These are phyloP conservation scores for Penicillium macrosclerotiorum DNA, from an alignment of 495 filamentous ascomycete species.

Conservation along the genomic window DNA sequence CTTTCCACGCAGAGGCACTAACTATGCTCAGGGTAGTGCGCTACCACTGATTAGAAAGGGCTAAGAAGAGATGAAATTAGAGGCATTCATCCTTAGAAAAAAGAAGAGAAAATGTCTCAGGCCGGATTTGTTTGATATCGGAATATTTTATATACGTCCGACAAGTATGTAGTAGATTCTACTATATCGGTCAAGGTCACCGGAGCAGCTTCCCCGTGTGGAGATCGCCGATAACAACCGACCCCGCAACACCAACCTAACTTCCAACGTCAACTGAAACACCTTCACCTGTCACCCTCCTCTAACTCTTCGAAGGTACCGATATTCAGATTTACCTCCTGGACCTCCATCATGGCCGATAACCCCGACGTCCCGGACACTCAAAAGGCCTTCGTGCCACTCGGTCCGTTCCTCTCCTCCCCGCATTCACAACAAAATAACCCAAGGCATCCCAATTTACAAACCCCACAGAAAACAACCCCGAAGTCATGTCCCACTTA, in stretches of 20 bases:
- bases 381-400: conserved; percentile 51
- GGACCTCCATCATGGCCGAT: conserved; percentile 37
- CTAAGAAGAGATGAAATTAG: too few species aligned
- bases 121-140: neutral
- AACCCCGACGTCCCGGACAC: conserved; percentile 35
- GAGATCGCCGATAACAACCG: conserved; percentile 4
- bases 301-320: too few species aligned
- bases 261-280: neutral
- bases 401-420: conserved; percentile 29
- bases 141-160: neutral
- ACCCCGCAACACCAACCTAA: conserved; percentile 8
- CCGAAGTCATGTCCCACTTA: conserved; percentile 74
- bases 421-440: neutral
- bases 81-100: neutral
- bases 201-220: neutral
- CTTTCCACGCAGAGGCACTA: too few species aligned
- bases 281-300: neutral
- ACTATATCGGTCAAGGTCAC: neutral
- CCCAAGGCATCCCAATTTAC: conserved; percentile 15
- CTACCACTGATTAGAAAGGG: too few species aligned
- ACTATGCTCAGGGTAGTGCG: too few species aligned
- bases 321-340: too few species aligned
- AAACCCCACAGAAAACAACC: conserved; percentile 60
- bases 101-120: neutral
- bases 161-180: neutral